These are phyloP conservation scores for Citrus maxima DNA, from an alignment of 345 rosid genomes.

Conservation along the genomic window DNA sequence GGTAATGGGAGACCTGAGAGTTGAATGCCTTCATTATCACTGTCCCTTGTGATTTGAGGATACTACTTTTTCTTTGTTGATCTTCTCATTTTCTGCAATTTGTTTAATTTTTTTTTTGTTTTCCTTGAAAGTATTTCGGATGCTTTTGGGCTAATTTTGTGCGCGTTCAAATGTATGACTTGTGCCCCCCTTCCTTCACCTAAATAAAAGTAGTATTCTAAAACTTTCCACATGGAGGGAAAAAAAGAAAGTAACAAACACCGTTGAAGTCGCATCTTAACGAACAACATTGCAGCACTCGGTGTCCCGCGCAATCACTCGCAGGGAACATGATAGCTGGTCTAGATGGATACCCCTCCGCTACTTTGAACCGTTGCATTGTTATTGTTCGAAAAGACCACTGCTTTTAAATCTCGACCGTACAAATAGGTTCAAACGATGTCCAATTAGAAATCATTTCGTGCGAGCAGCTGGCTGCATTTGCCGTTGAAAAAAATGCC, in stretches of 20 bases:
- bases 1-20: too few relatives aligned
- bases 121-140: too few relatives aligned
- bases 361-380: neutral
- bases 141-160: too few relatives aligned
- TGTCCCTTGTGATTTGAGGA: too few relatives aligned
- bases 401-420: neutral
- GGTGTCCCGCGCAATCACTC: neutral
- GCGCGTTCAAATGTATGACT: too few relatives aligned
- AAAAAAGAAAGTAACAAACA: neutral
- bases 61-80: too few relatives aligned
- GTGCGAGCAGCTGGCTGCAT: neutral
- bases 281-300: neutral
- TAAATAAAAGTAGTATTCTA: too few relatives aligned
- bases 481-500: neutral
- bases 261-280: neutral
- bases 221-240: too few relatives aligned
- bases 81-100: too few relatives aligned
- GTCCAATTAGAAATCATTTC: neutral
- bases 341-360: neutral
- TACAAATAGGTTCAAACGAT: neutral
- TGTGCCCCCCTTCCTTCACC: too few relatives aligned
- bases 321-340: neutral
- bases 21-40: too few relatives aligned
- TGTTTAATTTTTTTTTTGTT: too few relatives aligned
- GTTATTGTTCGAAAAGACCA: neutral